Conservation (phyloP, 345 rosid species). For the Excoecaria agallocha region DNA sequence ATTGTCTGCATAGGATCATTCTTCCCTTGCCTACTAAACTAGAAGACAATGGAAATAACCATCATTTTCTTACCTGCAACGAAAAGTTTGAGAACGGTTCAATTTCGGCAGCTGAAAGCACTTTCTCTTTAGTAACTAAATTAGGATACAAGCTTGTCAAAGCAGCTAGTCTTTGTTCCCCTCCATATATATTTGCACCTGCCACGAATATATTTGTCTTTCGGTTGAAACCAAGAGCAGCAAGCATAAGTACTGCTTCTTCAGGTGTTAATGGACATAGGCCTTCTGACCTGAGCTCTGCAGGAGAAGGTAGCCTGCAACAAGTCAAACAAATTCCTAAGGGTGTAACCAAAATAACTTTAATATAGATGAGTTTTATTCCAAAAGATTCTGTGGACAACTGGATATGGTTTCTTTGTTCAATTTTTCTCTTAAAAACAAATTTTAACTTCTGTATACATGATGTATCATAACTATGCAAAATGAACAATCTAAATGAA, state of each 20-base stretch:
- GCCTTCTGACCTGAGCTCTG: conserved; percentile 72
- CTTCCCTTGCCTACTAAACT: neutral
- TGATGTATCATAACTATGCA: neutral
- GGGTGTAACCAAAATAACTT: neutral
- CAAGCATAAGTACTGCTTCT: conserved; percentile 91
- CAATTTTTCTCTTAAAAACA: neutral
- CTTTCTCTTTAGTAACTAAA: conserved; percentile 83
- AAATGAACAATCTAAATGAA: neutral
- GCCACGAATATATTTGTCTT: conserved; percentile 79
- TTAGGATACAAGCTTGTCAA: conserved; percentile 80
- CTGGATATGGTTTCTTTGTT: neutral
- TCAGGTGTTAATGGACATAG: conserved; percentile 91
- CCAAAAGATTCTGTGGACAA: neutral
- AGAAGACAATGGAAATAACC: neutral
- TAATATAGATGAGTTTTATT: neutral
- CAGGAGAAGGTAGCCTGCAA: conserved; percentile 74
- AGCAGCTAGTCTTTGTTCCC: conserved; percentile 57
- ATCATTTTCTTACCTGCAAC: conserved; percentile 61
- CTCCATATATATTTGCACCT: conserved; percentile 87
- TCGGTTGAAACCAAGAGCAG: conserved; percentile 86
- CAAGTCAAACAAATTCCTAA: conserved; percentile 7
- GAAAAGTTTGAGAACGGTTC: conserved; percentile 81
- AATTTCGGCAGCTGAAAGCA: conserved; percentile 72
- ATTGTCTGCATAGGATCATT: neutral
- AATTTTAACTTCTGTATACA: neutral